Base-by-base conservation (phyloP, 2,329 filamentous ascomycete species). In the Hypoxylon rubiginosum region DNA sequence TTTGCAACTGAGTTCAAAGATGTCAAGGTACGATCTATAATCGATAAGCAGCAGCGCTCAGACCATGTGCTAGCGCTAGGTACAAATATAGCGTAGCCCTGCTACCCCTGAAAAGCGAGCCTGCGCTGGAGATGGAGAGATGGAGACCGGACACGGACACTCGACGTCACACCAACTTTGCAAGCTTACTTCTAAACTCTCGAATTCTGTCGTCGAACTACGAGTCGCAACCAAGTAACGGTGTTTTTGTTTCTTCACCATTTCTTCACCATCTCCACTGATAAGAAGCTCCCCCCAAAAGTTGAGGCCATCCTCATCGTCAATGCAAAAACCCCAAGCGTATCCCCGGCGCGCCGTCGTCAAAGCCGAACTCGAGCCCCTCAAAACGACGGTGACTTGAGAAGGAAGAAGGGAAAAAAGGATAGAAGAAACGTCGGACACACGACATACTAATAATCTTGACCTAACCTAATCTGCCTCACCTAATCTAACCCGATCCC, bases 301-400 rank as follows among this genome's bases (percentile, higher is more conserved):
- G 15, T 13, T 2, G 9, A 19, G n/a, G 7, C n/a, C n/a, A 43
- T 43, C n/a, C 17, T 10, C 5, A 10, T 8, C 55, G 57, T 61
- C 49, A 19, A 65, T 65, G 62, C 57, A 19, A 48, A 66, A 45
- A 55, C 5, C 19, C 43, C 19, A 30, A 36, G n/a, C 49, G 50
- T 45, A 24, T 28, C 15, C 53, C 45, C 55, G 50, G 51, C 62
- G 54, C 65, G 32, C 54, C 62, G 65, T 62, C 65, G 65, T 68
- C 65, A 64, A 39, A 51, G 53, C 46, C 17, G 19, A 28, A 52
- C 28, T 4, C n/a, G 39, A 36, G 34, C 34, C 34, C 34, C 34
- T 36, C 34, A 36, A 43, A 43, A 43, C 17, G 17, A 43, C 39
- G 39, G 39, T n/a, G 39, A 43, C n/a, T n/a, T 43, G 17, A 32